These are phyloP conservation scores for Aspergillus hiratsukae DNA, from an alignment of 2,329 filamentous ascomycete species.

Conservation along the genomic window DNA sequence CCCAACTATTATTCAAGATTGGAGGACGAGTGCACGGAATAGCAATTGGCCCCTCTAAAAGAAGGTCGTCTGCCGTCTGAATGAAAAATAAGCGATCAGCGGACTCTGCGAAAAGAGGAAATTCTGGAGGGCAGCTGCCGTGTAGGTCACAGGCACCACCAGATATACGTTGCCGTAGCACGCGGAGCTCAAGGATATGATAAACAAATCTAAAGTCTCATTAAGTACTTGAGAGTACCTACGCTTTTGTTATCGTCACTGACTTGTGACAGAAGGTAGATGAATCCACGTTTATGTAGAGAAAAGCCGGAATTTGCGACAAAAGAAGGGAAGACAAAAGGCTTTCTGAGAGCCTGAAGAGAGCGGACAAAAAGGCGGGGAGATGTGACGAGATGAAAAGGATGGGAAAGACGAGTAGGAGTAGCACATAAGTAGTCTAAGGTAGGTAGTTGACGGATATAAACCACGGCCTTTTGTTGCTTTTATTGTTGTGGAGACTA, in stretches of 20 bases:
- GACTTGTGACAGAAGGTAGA: not conserved
- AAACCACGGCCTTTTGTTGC: not conserved
- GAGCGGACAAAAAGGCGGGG: not conserved
- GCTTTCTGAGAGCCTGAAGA: not conserved
- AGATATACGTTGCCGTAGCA: constrained; percentile 13
- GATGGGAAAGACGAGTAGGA: not conserved
- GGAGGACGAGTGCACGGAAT: not conserved
- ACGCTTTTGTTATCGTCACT: not conserved
- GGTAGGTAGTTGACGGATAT: not conserved
- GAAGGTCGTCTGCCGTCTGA: not conserved
- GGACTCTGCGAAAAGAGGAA: constrained; percentile 18
- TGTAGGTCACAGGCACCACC: constrained; percentile 28
- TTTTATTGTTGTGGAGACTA: not conserved
- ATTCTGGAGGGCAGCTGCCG: constrained; percentile 30
- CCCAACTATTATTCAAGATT: constrained; percentile 2
- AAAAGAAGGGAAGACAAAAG: not conserved
- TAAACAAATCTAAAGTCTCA: not conserved
- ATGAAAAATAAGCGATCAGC: constrained; percentile 21
- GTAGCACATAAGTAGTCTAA: not conserved
- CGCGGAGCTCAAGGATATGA: not conserved
- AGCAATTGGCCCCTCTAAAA: constrained; percentile 8
- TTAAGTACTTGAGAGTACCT: not conserved
- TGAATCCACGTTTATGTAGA: not conserved
- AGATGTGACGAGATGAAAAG: not conserved
- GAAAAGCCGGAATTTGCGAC: not conserved